A percentile compares a stretch with the other conserved stretches of the same genome.
Conservation (phyloP, 1,139 yeast species). For the Candida mesenterica region DNA sequence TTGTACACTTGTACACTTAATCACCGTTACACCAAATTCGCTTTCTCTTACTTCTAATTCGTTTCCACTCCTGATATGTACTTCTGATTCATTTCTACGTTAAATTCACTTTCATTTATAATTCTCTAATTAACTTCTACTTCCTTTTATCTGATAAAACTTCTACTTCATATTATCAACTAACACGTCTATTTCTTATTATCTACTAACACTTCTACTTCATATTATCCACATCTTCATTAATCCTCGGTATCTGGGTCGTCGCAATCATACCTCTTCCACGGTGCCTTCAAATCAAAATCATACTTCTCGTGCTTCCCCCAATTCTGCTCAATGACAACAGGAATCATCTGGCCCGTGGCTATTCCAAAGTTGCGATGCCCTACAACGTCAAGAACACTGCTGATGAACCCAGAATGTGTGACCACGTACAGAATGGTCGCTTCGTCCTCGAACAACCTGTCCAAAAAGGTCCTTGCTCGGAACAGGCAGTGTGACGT, state of each 20-base stretch:
- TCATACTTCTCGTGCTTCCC: slow-evolving; percentile 6
- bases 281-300: slow-evolving; percentile 7
- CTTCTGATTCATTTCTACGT: no score
- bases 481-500: slow-evolving; percentile 26
- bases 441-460: slow-evolving; percentile 28
- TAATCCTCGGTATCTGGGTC: not conserved
- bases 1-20: no score
- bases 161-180: not conserved
- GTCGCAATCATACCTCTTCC: slow-evolving; percentile 7
- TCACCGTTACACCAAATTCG: no score
- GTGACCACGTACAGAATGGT: slow-evolving; percentile 32
- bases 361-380: slow-evolving; percentile 21
- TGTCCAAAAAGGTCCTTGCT: slow-evolving; percentile 29
- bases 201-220: not conserved
- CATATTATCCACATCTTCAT: not conserved
- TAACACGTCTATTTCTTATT: no score
- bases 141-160: not conserved
- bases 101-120: no score
- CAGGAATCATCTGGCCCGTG: slow-evolving; percentile 20
- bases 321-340: slow-evolving; percentile 14
- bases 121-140: no score
- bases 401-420: slow-evolving; percentile 34
- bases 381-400: slow-evolving; percentile 26
- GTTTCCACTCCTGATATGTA: no score
- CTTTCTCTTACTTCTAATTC: no score